These are phyloP conservation scores for Omphalea diandra DNA, from an alignment of 441 rosid species.

Conservation along the genomic window DNA sequence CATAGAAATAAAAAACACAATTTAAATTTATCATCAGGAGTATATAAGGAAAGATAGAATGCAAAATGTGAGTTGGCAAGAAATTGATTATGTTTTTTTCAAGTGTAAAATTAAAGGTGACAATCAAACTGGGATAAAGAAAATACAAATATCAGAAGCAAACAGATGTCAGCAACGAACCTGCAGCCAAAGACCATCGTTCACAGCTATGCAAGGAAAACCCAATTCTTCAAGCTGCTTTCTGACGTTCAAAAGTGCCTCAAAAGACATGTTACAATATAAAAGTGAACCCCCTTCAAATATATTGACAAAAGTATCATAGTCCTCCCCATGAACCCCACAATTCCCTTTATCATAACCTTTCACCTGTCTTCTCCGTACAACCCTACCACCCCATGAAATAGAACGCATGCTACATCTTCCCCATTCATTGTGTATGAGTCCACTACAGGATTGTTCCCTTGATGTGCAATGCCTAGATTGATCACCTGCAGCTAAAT, in stretches of 20 bases:
- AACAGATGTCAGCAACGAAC: constrained; percentile 40
- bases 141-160: constrained; percentile 25
- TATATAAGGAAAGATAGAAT: too few species aligned
- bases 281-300: constrained; percentile 94
- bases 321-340: constrained; percentile 70
- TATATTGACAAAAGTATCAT: constrained; percentile 75
- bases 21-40: too few species aligned
- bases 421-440: constrained; percentile 76
- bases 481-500: constrained; percentile 66
- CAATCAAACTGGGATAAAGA: too few species aligned
- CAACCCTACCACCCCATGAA: constrained; percentile 98
- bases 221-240: constrained; percentile 95
- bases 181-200: constrained; percentile 98
- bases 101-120: too few species aligned
- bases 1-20: too few species aligned
- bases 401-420: constrained; percentile 66
- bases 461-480: constrained; percentile 57
- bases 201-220: constrained; percentile 94
- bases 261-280: constrained; percentile 95
- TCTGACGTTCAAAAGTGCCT: constrained; percentile 82
- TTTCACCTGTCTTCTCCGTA: constrained; percentile 67
- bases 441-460: constrained; percentile 56
- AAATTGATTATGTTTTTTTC: too few species aligned
- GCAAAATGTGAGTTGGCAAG: too few species aligned
- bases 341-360: constrained; percentile 53